Conservation (phyloP, 202 grass and related monocot genomes). For the Brachypodium distachyon region DNA sequence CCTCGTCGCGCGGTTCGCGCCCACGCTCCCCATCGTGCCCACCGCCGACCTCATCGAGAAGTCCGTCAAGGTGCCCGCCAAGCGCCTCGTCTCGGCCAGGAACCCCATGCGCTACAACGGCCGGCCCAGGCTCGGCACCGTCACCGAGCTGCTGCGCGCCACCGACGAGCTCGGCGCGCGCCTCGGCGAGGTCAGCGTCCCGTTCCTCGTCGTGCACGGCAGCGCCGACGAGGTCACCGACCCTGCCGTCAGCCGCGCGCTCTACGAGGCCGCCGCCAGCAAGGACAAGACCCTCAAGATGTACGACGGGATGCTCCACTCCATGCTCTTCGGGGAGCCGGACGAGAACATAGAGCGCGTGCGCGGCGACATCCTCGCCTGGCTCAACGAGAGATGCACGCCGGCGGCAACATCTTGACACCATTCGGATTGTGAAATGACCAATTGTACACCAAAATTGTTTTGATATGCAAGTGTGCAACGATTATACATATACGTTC, state of each 20-base stretch:
- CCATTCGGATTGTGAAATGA: neutral
- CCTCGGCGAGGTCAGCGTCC: slow-evolving; percentile 61
- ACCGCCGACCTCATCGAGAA: slow-evolving; percentile 83
- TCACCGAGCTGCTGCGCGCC: slow-evolving; percentile 72
- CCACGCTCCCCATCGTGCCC: slow-evolving; percentile 72
- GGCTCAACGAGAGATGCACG: slow-evolving; percentile 57
- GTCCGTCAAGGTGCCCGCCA: slow-evolving; percentile 80
- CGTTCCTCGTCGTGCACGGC: slow-evolving; percentile 90
- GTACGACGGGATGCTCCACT: slow-evolving; percentile 95
- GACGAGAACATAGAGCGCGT: slow-evolving; percentile 71
- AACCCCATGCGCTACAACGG: slow-evolving; percentile 75
- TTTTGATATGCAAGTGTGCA: neutral
- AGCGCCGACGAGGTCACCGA: slow-evolving; percentile 91
- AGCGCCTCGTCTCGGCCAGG: slow-evolving; percentile 53
- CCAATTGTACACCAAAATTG: neutral
- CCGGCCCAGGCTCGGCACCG: slow-evolving; percentile 77
- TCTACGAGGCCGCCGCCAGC: slow-evolving; percentile 62
- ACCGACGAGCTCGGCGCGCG: slow-evolving; percentile 50
- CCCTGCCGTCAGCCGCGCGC: slow-evolving; percentile 61
- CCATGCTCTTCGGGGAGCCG: slow-evolving; percentile 75
- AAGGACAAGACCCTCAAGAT: slow-evolving; percentile 87
- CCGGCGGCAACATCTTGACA: neutral
- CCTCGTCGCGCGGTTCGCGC: slow-evolving; percentile 58
- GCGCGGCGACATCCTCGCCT: slow-evolving; percentile 66
- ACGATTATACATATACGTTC: neutral